Evolutionary conservation across 768 basidiomycete genomes (phyloP).

Genomic region (Hemileccinum impolitum): DNA sequence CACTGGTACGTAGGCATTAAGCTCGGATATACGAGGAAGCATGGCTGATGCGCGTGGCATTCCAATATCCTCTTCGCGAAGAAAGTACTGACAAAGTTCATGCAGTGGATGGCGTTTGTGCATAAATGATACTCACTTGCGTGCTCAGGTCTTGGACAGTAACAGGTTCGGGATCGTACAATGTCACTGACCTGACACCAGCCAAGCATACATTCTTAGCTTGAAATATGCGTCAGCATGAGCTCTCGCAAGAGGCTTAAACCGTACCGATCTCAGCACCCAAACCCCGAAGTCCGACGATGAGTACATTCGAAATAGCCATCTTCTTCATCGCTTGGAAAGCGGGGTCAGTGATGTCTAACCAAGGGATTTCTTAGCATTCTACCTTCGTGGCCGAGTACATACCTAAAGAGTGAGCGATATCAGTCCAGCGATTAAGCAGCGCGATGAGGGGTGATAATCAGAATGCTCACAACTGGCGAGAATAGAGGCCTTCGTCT

Average conservation of each 20-base stretch:
- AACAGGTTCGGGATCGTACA: slow-evolving; percentile 91
- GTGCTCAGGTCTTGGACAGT: slow-evolving; percentile 88
- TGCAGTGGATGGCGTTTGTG: slow-evolving; percentile 5
- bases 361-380: neutral
- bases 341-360: slow-evolving; percentile 15
- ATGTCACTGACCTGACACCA: slow-evolving; percentile 95
- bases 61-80: slow-evolving; percentile 83
- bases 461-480: slow-evolving; percentile 70
- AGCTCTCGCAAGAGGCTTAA: slow-evolving; percentile 1
- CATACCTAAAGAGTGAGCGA: slow-evolving; percentile 57
- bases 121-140: slow-evolving; percentile 53
- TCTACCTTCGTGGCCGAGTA: slow-evolving; percentile 92
- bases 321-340: slow-evolving; percentile 96
- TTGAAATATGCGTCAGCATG: slow-evolving; percentile 8
- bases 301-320: slow-evolving; percentile 92
- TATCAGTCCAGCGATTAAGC: slow-evolving; percentile 16
- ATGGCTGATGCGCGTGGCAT: slow-evolving; percentile 85
- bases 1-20: slow-evolving; percentile 96
- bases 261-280: slow-evolving; percentile 89
- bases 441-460: slow-evolving; percentile 11
- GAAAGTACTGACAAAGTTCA: slow-evolving; percentile 71
- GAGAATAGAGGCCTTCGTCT: slow-evolving; percentile 91
- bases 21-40: slow-evolving; percentile 83
- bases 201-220: slow-evolving; percentile 95
- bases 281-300: slow-evolving; percentile 88